Base-by-base conservation (phyloP, 345 rosid species). In the Acer campestre region DNA sequence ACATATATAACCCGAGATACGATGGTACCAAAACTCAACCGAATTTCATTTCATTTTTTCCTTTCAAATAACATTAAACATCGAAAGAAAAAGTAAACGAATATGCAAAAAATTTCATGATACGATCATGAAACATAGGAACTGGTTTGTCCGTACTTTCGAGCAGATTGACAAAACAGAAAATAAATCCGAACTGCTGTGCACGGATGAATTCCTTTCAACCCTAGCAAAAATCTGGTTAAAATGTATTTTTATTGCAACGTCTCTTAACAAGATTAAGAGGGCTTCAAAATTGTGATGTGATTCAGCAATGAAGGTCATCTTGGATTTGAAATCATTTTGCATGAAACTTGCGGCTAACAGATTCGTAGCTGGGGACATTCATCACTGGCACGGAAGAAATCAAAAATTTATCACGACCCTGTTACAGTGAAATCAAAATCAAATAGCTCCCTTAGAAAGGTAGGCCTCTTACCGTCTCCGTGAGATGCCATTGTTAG, bases 401-500 rank as follows among this genome's bases (percentile, higher is more conserved):
- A 40, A 16, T 3, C 65, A 48, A 62, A 62, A 23, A 56, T 68
- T 16, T 17, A 49, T 48, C 27, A 65, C 1, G 6, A 75, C 49
- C 25, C 12, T 8, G 12, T 11, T 2, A 70, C 18, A 29, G 10
- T 29, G 44, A 74, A 70, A 18, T 12, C 46, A 73, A 25, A 42
- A 67, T 69, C 20, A 3, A n/a, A 22, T n/a, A 49, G 27, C 49
- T 48, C 9, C 9, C 16, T 4, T 3, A 22, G 3, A 71, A 27
- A 70, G 8, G 66, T 29, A 48, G 62, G 22, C 61, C 4, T 35
- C 75, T 80, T 89, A 96, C 99, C 98, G 71, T 96, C 97, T 22
- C 98, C 97, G 4, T 88, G 88, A 25, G 94, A 86, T 31, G 94
- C 98, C 94, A 96, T 89, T 71, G 98, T 89, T 70, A 96, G 86